Evolutionary conservation across 2,329 filamentous ascomycete species (phyloP), one percentile per base, ranked within the genome.

Genomic region (Colletotrichum cordylinicola): DNA sequence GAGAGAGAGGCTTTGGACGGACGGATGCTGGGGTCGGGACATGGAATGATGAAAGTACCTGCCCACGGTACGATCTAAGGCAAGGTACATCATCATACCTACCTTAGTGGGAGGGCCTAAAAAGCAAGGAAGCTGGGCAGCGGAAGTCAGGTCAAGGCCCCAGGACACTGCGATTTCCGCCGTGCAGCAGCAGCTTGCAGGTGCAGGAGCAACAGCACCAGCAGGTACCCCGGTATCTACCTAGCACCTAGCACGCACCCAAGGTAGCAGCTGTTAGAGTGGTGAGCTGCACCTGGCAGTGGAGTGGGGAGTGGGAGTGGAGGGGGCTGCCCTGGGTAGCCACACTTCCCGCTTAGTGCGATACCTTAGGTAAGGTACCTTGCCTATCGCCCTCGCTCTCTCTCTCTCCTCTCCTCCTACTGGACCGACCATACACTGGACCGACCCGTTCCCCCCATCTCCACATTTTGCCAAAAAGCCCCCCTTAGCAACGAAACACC

Each of bases 401-500:
- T 61, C 74, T 72, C 74, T 75, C 74, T 75, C 74, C 71, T 52
- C 43, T 21, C 43, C 43, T 52, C n/a, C 21, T n/a, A 52, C 43
- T 52, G 43, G 43, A 8, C 43, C 43, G 43, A 52, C n/a, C 43
- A 21, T 9, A 52, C 16, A 73, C 73, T 72, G 73, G 48, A 74
- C 55, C 71, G 71, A 70, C 61, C 74, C 71, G 66, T 70, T 69
- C 64, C 29, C 74, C 74, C 74, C 74, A 76, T 75, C 74, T 75
- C 74, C 74, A 76, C 74, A 76, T 67, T 76, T 75, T 52, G 71
- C 66, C 74, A 75, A 75, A 76, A 75, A 70, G 66, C 66, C 74
- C 74, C 71, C 74, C 74, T 75, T 71, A 76, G 74, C 74, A 76
- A 75, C 74, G 74, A 76, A 76, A 76, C 74, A 76, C 74, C 74